Evolutionary conservation across 768 basidiomycete genomes (phyloP), one percentile per base, ranked within the genome.

Genomic region (Pleurotus pulmonarius): DNA sequence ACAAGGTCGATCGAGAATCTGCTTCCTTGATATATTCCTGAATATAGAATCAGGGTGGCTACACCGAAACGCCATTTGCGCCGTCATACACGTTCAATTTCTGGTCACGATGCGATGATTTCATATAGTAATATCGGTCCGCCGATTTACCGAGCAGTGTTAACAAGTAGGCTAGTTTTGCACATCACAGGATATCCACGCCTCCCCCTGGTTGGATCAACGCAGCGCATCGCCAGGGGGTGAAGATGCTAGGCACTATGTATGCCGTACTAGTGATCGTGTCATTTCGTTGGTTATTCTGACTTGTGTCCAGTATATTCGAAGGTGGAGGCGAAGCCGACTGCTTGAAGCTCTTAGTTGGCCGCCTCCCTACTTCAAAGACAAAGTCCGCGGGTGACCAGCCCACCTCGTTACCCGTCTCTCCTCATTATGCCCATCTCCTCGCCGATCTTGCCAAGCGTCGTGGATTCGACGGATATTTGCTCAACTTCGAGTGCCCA

Each of bases 391-490:
- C 76, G 9, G 66, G 64, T 11, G 37, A 64, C 9, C 57, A 64
- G 4, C 58, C 66, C 5, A 56, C 64, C 12, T 70, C 75, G 3
- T 65, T 86, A 7, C 82, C 86, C 3, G 59, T 85, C 12, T 90
- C 90, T 0, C 72, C 77, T 0, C 82, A 86, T 62, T 92, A 92
- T 58, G 89, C 90, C 0, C 76, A 72, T 29, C 56, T 81, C 13
- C 76, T 94, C 7, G 90, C 91, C 0, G 77, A 85, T 22, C 73
- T 93, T 0, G 91, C 91, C 2, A 63, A 73, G 29, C 83, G 90
- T 60, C 81, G 88, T 5, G 89, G 90, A 0, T 92, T 93, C 56
- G 92, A 93, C 60, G 92, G 92, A 0, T 94, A 90, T 64, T 73
- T 94, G 15, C 77, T 94, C 37, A 93, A 94, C 64, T 80, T 93